Evolutionary conservation across 345 rosid species (phyloP), one percentile per base, ranked within the genome.

Genomic region (Populus pruinosa): DNA sequence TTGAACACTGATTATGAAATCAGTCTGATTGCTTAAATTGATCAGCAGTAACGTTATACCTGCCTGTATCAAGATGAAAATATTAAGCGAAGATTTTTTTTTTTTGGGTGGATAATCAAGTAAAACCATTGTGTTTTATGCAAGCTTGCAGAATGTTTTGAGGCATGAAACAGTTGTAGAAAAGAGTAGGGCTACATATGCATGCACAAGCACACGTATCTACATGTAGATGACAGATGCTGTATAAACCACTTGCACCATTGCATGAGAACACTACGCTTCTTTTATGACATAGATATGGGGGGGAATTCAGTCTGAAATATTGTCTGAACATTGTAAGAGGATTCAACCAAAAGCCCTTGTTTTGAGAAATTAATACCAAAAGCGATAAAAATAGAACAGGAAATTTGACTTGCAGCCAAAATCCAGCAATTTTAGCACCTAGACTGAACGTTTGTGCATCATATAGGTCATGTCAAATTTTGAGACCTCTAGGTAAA

Each of bases 21-120:
- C 85, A 0, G 94, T 90, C 79, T 85, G 82, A 41, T 93, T 87
- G 86, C 94, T 90, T 78, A 94, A 77, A 79, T 94, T 94, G 79
- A 94, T 91, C 68, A 94, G 87, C 66, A 94, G 91, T 69, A 93
- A 78, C 20, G 98, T 94, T 66, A 91, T 82, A 16, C 98, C 98
- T 2, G 84, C 85, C 97, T 94, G 97, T 66, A 77, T 80, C 47
- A 78, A 71, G 50, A 67, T 56, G 18, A 27, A 4, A 47, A 61
- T 17, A 67, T 41, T 75, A 41, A 64, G 12, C 3, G 18, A 36
- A 43, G 11, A 14, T 49, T 16, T 49, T 49, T 2, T 14, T 47
- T 47, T 14, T 43, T n/a, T n/a, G n/a, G 16, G 50, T 44, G 16
- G 50, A 44, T 35, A 56, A 55, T 2, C 36, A 7, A 73, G 18